Base-by-base conservation (phyloP, 1,284 basidiomycete genomes). In the Lentinus polychrous region DNA sequence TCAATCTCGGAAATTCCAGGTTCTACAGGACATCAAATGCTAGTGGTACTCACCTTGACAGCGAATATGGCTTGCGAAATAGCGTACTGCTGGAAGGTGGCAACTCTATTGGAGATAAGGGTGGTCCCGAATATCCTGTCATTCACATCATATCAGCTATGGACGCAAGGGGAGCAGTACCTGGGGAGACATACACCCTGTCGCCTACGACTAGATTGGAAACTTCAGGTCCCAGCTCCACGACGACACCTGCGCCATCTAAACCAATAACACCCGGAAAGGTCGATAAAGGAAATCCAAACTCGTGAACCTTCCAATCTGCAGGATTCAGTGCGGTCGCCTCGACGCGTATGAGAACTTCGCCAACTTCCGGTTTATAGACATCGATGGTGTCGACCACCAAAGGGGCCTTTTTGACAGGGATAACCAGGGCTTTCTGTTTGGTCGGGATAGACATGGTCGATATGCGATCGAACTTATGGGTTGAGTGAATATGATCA, bases 81-180 rank as follows among this genome's bases (percentile, higher is more conserved):
- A 22, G 68, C 62, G 53, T 74, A 78, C 54, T 80, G 74, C 61
- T 80, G 78, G 57, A 74, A 78, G 1, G 70, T 66, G 22, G 67
- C 69, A 27, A 4, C 10, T 27, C 27, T 27, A 10, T 27, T 27
- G 4, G 5, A n/a, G n/a, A n/a, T 27, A 4, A 27, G 10, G 27
- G 4, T 27, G 27, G 5, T 27, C 27, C 10, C 5, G 27, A 5
- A 27, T 10, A 27, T 27, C 4, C 27, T 27, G 10, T 27, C 27
- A 10, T 27, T n/a, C n/a, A 27, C 27, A 5, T 27, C 27, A 27
- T 27, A 10, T 27, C 27, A 27, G 10, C n/a, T 27, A 27, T 5
- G 10, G 27, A 27, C 5, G 4, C 27, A 27, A 10, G 10, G 27
- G 18, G 6, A 6, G 5, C 12, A 40, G 39, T n/a, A 40, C n/a